Evolutionary conservation across 2,329 filamentous ascomycete genomes (phyloP).

Genomic region (Colletotrichum tabaci): DNA sequence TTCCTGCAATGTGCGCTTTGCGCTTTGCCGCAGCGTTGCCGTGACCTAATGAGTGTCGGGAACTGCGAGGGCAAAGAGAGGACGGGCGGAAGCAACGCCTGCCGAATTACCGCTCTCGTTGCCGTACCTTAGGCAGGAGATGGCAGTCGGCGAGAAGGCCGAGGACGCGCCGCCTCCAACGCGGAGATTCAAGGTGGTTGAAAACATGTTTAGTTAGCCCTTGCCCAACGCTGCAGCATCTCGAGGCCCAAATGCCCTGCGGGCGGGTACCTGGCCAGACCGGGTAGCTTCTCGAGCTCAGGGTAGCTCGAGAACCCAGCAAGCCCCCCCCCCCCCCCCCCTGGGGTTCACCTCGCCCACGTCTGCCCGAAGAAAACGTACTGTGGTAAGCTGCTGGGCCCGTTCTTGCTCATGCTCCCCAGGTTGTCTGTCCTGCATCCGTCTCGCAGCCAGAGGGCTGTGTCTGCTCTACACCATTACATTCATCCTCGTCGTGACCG

Average conservation of each 20-base stretch:
- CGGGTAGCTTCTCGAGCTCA: slow-evolving; percentile 19
- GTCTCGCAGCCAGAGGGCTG: not conserved
- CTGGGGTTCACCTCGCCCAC: not conserved
- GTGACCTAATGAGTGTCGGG: not conserved
- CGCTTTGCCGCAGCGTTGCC: slow-evolving; percentile 23
- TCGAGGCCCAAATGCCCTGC: slow-evolving; percentile 6
- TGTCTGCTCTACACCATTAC: not conserved
- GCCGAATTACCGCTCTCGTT: not conserved
- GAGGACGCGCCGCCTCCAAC: not conserved
- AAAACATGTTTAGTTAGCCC: not conserved
- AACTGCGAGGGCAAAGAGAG: slow-evolving; percentile 3
- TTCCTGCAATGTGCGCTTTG: slow-evolving; percentile 17
- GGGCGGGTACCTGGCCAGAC: slow-evolving; percentile 22
- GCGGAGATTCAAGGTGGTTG: slow-evolving; percentile 3
- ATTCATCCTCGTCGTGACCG: slow-evolving; percentile 1
- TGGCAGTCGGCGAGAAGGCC: not conserved
- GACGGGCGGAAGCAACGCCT: not conserved
- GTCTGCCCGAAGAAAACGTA: not conserved
- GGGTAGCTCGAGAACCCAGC: slow-evolving; percentile 15
- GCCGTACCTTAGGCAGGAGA: not conserved
- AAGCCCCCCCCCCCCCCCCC: not conserved
- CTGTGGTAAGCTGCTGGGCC: not conserved
- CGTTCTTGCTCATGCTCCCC: not conserved
- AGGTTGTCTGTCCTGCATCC: not conserved
- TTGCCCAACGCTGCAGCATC: slow-evolving; percentile 9